A percentile compares a stretch with the other conserved stretches of the same genome.
Conservation (phyloP, 225 moss, liverwort and hornwort genomes). For the Physcomitrellopsis africana region DNA sequence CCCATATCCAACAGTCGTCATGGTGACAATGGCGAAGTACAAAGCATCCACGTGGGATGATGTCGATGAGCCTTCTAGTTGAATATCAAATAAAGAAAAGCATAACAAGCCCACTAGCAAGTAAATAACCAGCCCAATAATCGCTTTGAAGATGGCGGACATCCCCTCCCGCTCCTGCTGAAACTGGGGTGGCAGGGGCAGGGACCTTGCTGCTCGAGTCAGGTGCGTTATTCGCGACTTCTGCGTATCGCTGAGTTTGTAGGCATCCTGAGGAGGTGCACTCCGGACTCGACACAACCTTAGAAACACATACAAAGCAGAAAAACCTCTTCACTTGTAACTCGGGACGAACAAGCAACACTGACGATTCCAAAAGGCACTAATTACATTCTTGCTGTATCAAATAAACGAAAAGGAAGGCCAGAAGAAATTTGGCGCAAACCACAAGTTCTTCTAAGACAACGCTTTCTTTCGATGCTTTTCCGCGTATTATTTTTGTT, state of each 20-base stretch:
- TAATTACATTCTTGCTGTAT: neutral
- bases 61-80: constrained; percentile 41
- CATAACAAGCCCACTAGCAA: constrained; percentile 50
- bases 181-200: constrained; percentile 35
- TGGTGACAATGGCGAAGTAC: constrained; percentile 62
- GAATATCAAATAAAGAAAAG: constrained; percentile 41
- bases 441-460: neutral
- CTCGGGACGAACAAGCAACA: neutral
- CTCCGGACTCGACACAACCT: constrained; percentile 43
- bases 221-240: constrained; percentile 27
- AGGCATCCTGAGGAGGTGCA: constrained; percentile 35
- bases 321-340: neutral
- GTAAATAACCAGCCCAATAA: constrained; percentile 39
- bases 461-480: no score
- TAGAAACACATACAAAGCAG: constrained; percentile 1
- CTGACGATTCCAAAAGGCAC: neutral
- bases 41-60: constrained; percentile 51
- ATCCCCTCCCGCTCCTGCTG: constrained; percentile 17
- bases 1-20: constrained; percentile 64
- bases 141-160: constrained; percentile 42
- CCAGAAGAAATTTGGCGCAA: constrained; percentile 2
- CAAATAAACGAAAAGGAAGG: constrained; percentile 5
- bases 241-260: constrained; percentile 9
- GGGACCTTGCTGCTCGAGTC: constrained; percentile 27
- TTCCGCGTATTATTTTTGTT: neutral